Percentiles rank a stretch among this genome's conserved stretches.
These are phyloP conservation scores for Logfia minima DNA, from an alignment of 129 eudicot genomes.

Conservation along the genomic window DNA sequence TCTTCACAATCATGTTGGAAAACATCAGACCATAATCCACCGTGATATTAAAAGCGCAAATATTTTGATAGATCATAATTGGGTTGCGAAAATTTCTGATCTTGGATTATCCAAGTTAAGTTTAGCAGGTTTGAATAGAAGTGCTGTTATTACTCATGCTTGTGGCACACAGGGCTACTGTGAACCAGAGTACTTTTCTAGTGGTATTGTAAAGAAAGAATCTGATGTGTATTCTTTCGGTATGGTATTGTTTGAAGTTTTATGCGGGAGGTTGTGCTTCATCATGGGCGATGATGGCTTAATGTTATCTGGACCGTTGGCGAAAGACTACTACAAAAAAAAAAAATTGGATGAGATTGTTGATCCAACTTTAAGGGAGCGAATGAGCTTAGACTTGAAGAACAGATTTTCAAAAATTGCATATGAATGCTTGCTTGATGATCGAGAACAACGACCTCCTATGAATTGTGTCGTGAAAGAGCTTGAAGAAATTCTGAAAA, in stretches of 20 bases:
- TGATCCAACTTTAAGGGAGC: not conserved
- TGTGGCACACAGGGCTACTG: not conserved
- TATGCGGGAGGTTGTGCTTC: not conserved
- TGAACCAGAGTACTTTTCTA: not conserved
- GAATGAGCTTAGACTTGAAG: not conserved
- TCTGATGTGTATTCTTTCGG: conserved; percentile 3
- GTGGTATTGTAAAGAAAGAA: not conserved
- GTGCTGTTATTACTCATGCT: not conserved
- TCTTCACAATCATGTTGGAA: not conserved
- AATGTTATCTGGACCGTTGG: not conserved
- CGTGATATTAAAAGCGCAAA: not conserved
- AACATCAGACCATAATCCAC: not conserved
- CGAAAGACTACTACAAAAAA: not conserved
- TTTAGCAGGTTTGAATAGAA: not conserved
- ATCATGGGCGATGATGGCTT: not conserved
- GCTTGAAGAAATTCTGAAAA: not conserved
- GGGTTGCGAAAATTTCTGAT: conserved; percentile 2
- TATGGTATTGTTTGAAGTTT: not conserved
- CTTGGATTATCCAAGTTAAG: not conserved
- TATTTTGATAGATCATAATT: not conserved
- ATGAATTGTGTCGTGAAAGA: not conserved
- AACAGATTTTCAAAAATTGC: not conserved
- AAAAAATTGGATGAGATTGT: not conserved
- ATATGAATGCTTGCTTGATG: not conserved
- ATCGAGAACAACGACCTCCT: not conserved